These are phyloP conservation scores for Sporodiniella umbellata DNA, from an alignment of 371 early-diverging fungal species.

Conservation along the genomic window DNA sequence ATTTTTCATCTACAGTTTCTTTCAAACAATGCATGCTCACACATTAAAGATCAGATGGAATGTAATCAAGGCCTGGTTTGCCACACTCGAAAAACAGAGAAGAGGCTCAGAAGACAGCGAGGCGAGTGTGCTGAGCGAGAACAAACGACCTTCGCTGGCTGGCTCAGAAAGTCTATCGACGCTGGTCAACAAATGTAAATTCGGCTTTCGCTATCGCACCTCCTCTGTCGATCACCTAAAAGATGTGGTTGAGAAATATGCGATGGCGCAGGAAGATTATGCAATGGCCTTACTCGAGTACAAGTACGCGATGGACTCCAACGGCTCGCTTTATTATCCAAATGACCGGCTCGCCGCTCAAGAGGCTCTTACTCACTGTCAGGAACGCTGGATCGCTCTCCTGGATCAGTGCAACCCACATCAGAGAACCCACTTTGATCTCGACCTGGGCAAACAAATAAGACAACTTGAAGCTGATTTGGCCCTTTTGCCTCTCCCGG, in stretches of 20 bases:
- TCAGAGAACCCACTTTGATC: slow-evolving; percentile 6
- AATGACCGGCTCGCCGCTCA: slow-evolving; percentile 33
- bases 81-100: too few relatives aligned
- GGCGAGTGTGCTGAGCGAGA: too few relatives aligned
- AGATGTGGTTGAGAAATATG: slow-evolving; percentile 4
- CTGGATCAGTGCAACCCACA: not conserved
- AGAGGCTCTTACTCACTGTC: slow-evolving; percentile 34
- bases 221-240: slow-evolving; percentile 2
- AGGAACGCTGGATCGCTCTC: slow-evolving; percentile 7
- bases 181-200: slow-evolving; percentile 16
- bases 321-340: slow-evolving; percentile 35
- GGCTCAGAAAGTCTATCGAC: slow-evolving; percentile 3
- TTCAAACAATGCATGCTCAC: too few relatives aligned
- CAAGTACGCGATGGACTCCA: slow-evolving; percentile 37
- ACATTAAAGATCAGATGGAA: too few relatives aligned
- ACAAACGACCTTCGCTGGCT: slow-evolving; percentile 9
- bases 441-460: slow-evolving; percentile 16
- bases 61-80: too few relatives aligned
- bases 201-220: slow-evolving; percentile 8
- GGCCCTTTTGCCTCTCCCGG: slow-evolving; percentile 14
- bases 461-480: slow-evolving; percentile 16
- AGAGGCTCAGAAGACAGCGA: too few relatives aligned
- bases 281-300: slow-evolving; percentile 21
- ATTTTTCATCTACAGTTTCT: too few relatives aligned
- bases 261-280: slow-evolving; percentile 9